phyloP scores from a whole-genome alignment of 257 asterid genomes.

The Jasminum sambac region DNA sequence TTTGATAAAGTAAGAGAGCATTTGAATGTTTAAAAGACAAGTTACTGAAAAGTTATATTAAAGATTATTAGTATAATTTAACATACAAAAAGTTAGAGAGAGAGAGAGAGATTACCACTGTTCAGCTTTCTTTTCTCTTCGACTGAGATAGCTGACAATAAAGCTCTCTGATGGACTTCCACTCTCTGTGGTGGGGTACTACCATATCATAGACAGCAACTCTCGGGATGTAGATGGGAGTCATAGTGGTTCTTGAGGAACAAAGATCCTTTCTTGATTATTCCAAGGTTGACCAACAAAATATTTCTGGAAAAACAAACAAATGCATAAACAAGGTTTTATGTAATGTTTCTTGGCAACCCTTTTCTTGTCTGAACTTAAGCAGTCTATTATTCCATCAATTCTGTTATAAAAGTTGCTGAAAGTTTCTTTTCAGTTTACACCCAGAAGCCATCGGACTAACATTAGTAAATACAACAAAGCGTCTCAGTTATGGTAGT shows the following conservation, averaged over 20 bases:
- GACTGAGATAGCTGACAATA: conserved; percentile 22
- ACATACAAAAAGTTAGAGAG: conserved; percentile 1
- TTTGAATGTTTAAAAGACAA: conserved; percentile 25
- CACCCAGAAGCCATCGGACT: no score
- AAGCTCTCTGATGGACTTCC: conserved; percentile 23
- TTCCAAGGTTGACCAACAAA: conserved; percentile 24
- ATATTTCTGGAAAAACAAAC: neutral
- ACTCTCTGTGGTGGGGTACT: conserved; percentile 28
- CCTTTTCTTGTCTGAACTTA: neutral
- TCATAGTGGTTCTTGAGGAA: conserved; percentile 15
- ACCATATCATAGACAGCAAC: conserved; percentile 5
- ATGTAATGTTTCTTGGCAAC: neutral
- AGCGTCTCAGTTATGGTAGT: neutral
- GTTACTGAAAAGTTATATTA: conserved; percentile 25
- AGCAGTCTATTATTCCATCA: neutral
- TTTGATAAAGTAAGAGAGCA: conserved; percentile 23
- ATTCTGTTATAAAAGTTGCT: neutral
- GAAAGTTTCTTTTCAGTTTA: no score
- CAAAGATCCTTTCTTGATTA: conserved; percentile 17
- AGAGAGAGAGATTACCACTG: conserved; percentile 12
- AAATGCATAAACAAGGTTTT: conserved; percentile 1
- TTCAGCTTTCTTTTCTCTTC: conserved; percentile 27
- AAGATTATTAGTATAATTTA: conserved; percentile 8
- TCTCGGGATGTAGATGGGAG: neutral
- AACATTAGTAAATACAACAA: no score